Percentiles rank a stretch among this genome's conserved stretches.
These are phyloP conservation scores for Colletotrichum sidae DNA, from an alignment of 2,329 filamentous ascomycete genomes.

Conservation along the genomic window DNA sequence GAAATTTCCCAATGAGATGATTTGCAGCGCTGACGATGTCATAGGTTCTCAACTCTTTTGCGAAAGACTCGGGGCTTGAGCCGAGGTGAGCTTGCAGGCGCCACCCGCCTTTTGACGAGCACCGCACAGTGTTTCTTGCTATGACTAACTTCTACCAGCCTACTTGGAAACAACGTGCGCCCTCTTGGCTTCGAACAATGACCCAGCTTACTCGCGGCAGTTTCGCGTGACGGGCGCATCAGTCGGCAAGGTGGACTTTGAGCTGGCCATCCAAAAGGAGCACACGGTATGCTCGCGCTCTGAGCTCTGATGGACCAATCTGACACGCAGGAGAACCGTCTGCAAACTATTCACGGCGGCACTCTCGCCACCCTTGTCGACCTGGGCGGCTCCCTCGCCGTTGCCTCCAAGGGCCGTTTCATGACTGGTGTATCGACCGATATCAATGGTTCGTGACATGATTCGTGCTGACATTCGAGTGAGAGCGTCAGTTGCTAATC, in stretches of 20 bases:
- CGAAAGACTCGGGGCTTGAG: constrained; percentile 86
- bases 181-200: rapidly evolving
- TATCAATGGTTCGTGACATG: constrained; percentile 63
- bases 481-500: rapidly evolving
- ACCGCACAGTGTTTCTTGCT: not conserved
- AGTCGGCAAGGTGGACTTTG: constrained; percentile 78
- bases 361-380: constrained; percentile 83
- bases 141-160: constrained; percentile 40
- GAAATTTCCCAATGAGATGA: not conserved
- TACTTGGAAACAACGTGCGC: constrained; percentile 56
- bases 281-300: constrained; percentile 70
- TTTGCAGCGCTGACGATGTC: constrained; percentile 7
- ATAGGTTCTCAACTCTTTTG: constrained; percentile 88
- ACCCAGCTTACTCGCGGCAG: constrained; percentile 51
- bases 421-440: constrained; percentile 75
- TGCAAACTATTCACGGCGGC: constrained; percentile 82
- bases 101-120: not conserved
- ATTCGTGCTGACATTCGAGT: not conserved
- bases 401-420: constrained; percentile 72
- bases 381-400: constrained; percentile 72
- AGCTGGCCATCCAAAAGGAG: constrained; percentile 78
- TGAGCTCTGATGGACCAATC: not conserved
- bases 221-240: constrained; percentile 74
- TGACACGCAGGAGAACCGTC: constrained; percentile 69
- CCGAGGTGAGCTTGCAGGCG: constrained; percentile 72